Evolutionary conservation across 306 rosid genomes (phyloP), one percentile per base, ranked within the genome.

Genomic region (Dryas octopetala): DNA sequence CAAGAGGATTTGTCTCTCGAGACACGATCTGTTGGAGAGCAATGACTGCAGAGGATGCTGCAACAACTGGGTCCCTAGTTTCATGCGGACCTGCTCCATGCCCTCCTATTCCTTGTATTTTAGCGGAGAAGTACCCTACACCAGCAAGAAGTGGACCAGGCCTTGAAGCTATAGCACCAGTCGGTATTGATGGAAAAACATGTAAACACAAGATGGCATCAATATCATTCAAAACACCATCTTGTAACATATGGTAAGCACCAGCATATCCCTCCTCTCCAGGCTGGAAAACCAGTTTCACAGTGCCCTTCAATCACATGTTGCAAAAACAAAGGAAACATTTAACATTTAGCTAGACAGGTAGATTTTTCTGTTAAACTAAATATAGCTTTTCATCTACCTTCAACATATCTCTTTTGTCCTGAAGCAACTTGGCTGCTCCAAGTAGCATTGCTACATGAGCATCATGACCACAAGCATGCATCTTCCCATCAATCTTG

Each of bases 401-500:
- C 81, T 78, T 74, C 13, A 80, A n/a, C 17, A 45, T 12, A 57
- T 80, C 52, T 60, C 6, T 67, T 66, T 59, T 79, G 45, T 41
- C 54, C 49, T 83, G 89, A 43, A 83, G 87, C 62, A 86, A 72
- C 80, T 82, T 86, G 14, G 87, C 90, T 74, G 90, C 87, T 73
- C 90, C 90, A 51, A 86, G 75, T 43, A 86, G 80, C 90, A 86
- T 86, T 59, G 90, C 84, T 26, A 83, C 87, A 59, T 86, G 90
- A 58, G 90, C 55, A 76, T 83, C 90, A 54, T 86, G 90, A 9
- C 90, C 90, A 55, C 84, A 83, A 14, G 82, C 87, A 40, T 86
- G 87, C 90, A 83, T 86, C 68, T 83, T 86, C 43, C 87, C 87
- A 19, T 83, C 78, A 60, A 78, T 66, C 76, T 83, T 86, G 82